Evolutionary conservation across 768 basidiomycete genomes (phyloP).

Genomic region (Lentinula raphanica): DNA sequence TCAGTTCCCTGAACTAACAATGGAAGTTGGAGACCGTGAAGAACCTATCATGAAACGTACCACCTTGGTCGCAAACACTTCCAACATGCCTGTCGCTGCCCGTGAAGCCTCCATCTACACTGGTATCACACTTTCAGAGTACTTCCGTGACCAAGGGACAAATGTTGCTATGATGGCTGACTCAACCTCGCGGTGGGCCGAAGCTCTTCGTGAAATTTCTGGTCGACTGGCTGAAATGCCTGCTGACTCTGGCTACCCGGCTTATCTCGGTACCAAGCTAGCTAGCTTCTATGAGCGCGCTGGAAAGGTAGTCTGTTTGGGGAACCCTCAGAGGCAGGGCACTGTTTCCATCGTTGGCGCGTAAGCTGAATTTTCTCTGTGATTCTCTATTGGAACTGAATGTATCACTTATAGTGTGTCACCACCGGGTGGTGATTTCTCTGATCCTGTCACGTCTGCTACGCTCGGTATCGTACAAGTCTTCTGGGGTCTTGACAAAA

Average conservation of each 20-base stretch:
- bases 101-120: slow-evolving; percentile 99
- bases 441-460: slow-evolving; percentile 96
- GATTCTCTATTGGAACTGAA: not conserved
- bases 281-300: slow-evolving; percentile 99
- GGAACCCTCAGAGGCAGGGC: slow-evolving; percentile 81
- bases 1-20: slow-evolving; percentile 84
- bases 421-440: slow-evolving; percentile 98
- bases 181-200: slow-evolving; percentile 98
- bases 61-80: slow-evolving; percentile 96
- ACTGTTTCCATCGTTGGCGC: slow-evolving; percentile 99
- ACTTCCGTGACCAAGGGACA: slow-evolving; percentile 98
- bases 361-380: slow-evolving; percentile 45
- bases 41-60: slow-evolving; percentile 99
- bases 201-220: slow-evolving; percentile 97
- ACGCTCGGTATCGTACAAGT: slow-evolving; percentile 99
- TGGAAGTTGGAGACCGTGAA: slow-evolving; percentile 88
- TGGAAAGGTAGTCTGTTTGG: slow-evolving; percentile 90
- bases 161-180: slow-evolving; percentile 99
- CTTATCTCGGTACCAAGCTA: slow-evolving; percentile 91
- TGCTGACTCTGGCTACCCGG: slow-evolving; percentile 98
- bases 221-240: slow-evolving; percentile 99
- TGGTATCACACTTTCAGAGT: slow-evolving; percentile 97
- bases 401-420: slow-evolving; percentile 64
- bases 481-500: slow-evolving; percentile 99
- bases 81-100: slow-evolving; percentile 99